phyloP scores from a whole-genome alignment of 1,139 yeast genomes.

The Magnusiomyces fungicola region DNA sequence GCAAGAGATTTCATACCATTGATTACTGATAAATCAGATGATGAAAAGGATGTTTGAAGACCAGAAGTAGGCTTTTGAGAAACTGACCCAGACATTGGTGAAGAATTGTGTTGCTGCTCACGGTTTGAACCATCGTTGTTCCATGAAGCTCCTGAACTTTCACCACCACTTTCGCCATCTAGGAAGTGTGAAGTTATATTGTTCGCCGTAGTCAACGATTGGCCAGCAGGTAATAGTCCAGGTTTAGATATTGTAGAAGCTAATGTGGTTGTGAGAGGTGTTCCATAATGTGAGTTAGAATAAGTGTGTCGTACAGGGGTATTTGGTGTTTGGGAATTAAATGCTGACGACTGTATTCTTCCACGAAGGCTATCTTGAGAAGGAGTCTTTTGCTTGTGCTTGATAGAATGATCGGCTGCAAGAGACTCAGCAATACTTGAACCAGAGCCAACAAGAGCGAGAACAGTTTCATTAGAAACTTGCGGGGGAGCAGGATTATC shows the following conservation, averaged over 20 bases:
- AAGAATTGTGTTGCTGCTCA: neutral
- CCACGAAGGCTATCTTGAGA: too few species aligned
- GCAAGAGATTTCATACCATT: conserved; percentile 8
- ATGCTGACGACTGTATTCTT: neutral
- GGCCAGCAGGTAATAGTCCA: neutral
- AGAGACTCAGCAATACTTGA: neutral
- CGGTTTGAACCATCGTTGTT: neutral
- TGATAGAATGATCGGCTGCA: neutral
- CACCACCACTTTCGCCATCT: neutral
- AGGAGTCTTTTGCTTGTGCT: neutral
- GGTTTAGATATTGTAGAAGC: neutral
- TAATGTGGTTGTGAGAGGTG: neutral
- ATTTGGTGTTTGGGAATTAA: too few species aligned
- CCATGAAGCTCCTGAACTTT: neutral
- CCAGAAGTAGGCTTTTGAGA: neutral
- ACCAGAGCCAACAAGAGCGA: conserved; percentile 19
- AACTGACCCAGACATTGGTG: neutral
- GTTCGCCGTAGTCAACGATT: neutral
- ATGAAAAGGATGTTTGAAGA: too few species aligned
- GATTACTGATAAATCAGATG: conserved; percentile 5
- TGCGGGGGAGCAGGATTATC: conserved; percentile 24
- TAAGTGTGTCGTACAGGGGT: neutral
- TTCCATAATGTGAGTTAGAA: neutral
- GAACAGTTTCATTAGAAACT: conserved; percentile 23
- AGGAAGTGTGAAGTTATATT: neutral